Evolutionary conservation across 345 rosid genomes (phyloP), one percentile per base, ranked within the genome.

Genomic region (Lumnitzera littorea): DNA sequence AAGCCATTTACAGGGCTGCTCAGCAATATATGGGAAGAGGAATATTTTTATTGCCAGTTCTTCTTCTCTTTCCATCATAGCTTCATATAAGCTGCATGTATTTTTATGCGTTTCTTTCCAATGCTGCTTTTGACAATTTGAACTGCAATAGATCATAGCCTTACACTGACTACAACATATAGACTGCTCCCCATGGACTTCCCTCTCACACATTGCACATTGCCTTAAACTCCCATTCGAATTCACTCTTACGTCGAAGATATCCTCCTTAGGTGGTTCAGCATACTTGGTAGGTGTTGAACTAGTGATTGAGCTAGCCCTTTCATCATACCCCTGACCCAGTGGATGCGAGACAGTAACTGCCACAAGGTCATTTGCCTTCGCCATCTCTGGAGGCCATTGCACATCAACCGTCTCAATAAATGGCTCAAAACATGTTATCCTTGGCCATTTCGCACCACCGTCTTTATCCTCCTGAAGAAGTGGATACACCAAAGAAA

Each of bases 381-480:
- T 78, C 20, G 58, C 73, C 89, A 81, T 79, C 70, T 81, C 89
- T 25, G 64, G 64, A 66, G 85, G 85, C 85, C 89, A 83, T 65
- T 86, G 82, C 58, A 86, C 76, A 62, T 86, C 92, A 53, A 83
- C 89, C 24, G 91, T 83, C 65, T 86, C 91, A 10, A 86, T 85
- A 66, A 86, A 78, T 20, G 84, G 84, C 13, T 63, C 83, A 69
- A 86, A 86, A 69, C 56, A 53, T 4, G 74, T 48, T 58, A 65
- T 62, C 62, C 72, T 79, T 15, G 85, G 67, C 75, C 68, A 71
- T 55, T 76, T 74, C 16, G 73, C 60, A 62, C 70, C 81, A 27
- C 76, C 76, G 31, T 72, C 76, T 50, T 74, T 82, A 62, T 79
- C 87, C 48, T 66, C 80, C 67, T 69, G 72, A 59, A 85, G 80